phyloP scores from a whole-genome alignment of 345 rosid species.

The Adansonia digitata region DNA sequence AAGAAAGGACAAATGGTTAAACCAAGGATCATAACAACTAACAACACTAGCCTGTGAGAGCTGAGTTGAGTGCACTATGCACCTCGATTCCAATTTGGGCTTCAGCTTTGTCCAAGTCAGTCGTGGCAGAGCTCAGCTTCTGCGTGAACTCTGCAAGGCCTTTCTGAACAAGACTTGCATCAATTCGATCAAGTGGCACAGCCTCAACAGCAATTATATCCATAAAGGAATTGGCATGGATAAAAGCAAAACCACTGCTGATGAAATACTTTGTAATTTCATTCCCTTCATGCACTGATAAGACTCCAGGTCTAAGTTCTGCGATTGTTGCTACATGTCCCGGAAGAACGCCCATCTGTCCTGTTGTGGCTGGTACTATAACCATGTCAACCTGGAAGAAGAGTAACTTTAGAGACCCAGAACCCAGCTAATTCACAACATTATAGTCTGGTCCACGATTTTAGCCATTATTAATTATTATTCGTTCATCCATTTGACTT shows the following conservation, averaged over 20 bases:
- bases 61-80: constrained; percentile 41
- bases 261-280: constrained; percentile 47
- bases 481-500: background rate
- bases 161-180: constrained; percentile 44
- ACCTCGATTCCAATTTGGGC: constrained; percentile 55
- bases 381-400: constrained; percentile 55
- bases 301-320: constrained; percentile 55
- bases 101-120: constrained; percentile 55
- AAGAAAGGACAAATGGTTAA: background rate
- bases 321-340: constrained; percentile 56
- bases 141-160: constrained; percentile 54
- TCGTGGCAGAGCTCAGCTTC: constrained; percentile 47
- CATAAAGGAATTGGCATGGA: constrained; percentile 52
- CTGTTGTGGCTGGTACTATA: constrained; percentile 57
- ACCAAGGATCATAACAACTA: background rate
- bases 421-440: background rate
- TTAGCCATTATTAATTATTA: background rate
- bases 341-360: constrained; percentile 66
- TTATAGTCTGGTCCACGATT: background rate
- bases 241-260: constrained; percentile 54
- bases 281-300: constrained; percentile 62
- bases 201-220: constrained; percentile 52
- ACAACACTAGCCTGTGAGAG: constrained; percentile 26
- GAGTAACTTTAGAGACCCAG: background rate
- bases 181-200: constrained; percentile 44